Base-by-base conservation (phyloP, 257 asterid genomes). In the Cordia subcordata region DNA sequence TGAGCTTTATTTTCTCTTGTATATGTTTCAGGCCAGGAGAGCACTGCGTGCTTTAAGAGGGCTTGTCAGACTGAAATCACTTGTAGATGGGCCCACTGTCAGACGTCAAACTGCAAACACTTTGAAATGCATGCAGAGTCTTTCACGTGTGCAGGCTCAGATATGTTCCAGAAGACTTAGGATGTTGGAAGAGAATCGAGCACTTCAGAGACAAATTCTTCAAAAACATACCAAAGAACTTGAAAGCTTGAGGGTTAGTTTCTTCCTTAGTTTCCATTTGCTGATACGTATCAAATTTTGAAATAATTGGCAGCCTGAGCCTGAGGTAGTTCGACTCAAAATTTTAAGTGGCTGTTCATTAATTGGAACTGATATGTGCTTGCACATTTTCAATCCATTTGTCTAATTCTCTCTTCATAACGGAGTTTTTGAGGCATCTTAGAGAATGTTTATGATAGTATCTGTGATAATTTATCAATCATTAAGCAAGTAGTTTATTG, bases 91-190 rank as follows among this genome's bases (percentile, higher is more conserved):
- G 62, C 80, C 88, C 11, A 83, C 83, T 15, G 97, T 75, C 47
- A 83, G 75, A 72, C 91, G 95, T 53, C 97, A 93, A 75, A 93
- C 97, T 11, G 77, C 94, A 68, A 89, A 77, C 60, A 75, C 99
- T 56, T 75, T 93, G 51, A 89, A 86, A 73, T 77, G 91, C 71
- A 86, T 93, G 97, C 99, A 93, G 62, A 74, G 84, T 49, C 57
- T 89, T 53, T 85, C 90, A 18, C 94, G 90, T 32, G 96, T 93
- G 70, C 99, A 93, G 60, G 67, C 97, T 62, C 97, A 86, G 86
- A 81, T 93, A 77, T 85, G 80, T 37, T 74, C 92, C 1, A 80
- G 90, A 75, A 83, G 99, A 73, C 69, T 84, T 65, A 76, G 87
- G 62, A 86, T 93, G 94, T 73, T 77, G 46, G 99, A 93, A 82